Conservation (phyloP, 345 rosid genomes). For the Ailanthus altissimus region DNA sequence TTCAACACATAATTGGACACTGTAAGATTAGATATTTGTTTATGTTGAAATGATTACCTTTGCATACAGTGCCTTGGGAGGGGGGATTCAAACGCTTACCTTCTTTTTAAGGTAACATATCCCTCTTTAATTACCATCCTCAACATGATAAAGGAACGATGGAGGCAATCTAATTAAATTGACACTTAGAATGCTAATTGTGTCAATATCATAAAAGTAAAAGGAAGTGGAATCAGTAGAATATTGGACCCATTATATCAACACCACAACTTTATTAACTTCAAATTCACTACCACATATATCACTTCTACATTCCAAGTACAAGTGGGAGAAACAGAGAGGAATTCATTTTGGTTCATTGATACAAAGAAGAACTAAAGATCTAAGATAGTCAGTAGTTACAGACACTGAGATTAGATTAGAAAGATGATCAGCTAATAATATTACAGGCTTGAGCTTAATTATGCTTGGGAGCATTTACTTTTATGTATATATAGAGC, state of each 20-base stretch:
- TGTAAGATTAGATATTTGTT: too few relatives aligned
- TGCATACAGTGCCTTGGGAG: too few relatives aligned
- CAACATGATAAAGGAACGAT: too few relatives aligned
- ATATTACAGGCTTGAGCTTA: neutral
- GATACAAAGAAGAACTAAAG: neutral
- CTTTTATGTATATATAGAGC: neutral
- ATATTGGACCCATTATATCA: too few relatives aligned
- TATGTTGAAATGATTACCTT: neutral
- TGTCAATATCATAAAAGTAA: too few relatives aligned
- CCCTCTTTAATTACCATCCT: too few relatives aligned
- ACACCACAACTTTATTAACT: neutral
- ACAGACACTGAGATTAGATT: conserved; percentile 11
- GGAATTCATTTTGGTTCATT: neutral
- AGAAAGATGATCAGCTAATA: neutral
- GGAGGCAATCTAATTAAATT: too few relatives aligned
- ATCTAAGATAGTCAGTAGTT: conserved; percentile 10
- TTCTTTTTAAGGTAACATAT: too few relatives aligned
- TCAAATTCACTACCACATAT: neutral
- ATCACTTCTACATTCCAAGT: neutral
- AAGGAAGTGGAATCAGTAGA: too few relatives aligned
- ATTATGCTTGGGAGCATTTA: neutral
- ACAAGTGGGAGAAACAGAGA: neutral
- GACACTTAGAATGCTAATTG: too few relatives aligned
- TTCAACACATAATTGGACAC: neutral
- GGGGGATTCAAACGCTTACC: too few relatives aligned